Base-by-base conservation (phyloP, 108 stramenopile species). In the Pseudonitzschia delicatissima region DNA sequence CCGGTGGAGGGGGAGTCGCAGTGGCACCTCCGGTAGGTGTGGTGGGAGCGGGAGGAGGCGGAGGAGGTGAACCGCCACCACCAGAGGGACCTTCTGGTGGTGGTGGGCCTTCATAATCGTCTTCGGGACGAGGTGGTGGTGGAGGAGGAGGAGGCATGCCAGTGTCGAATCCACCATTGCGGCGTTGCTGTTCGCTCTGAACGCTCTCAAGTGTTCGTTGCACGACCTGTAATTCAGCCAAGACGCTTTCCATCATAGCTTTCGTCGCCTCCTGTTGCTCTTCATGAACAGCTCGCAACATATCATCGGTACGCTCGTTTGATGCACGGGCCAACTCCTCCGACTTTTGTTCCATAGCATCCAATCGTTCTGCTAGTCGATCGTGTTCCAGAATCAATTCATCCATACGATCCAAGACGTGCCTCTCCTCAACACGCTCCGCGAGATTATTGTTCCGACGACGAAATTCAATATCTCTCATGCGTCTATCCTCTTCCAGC, bases 371-470 rank as follows among this genome's bases (percentile, higher is more conserved):
- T 11, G 39, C 39, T 26, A 61, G 21, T 5, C 39, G 39, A 26
- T 61, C 60, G 32, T 61, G 60, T 36, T 61, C 60, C 36, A 40
- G 21, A 21, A 61, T 37, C 37, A 61, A 21, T 35, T 61, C 60
- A 23, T 61, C 60, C 39, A 61, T 37, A 0, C 60, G 60, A 61
- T 61, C 60, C 11, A 61, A 26, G 1, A 61, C 39, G 23, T 61
- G 60, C 11, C 60, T 12, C 40, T 61, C 60, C n/a, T 61, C 39
- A 37, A 61, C 60, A 37, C 60, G 60, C 28, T 42, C 60, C 12
- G 26, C 39, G 3, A 61, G 28, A 61, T 61, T 26, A 21, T 35
- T 61, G 37, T 61, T 61, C 6, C 60, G 17, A 18, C 60, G 1
- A 27, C 60, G 39, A 18, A 61, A 40, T 42, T 61, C 60, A 0